These are phyloP conservation scores for Knoxia roxburghii DNA, from an alignment of 257 asterid genomes.

Conservation along the genomic window DNA sequence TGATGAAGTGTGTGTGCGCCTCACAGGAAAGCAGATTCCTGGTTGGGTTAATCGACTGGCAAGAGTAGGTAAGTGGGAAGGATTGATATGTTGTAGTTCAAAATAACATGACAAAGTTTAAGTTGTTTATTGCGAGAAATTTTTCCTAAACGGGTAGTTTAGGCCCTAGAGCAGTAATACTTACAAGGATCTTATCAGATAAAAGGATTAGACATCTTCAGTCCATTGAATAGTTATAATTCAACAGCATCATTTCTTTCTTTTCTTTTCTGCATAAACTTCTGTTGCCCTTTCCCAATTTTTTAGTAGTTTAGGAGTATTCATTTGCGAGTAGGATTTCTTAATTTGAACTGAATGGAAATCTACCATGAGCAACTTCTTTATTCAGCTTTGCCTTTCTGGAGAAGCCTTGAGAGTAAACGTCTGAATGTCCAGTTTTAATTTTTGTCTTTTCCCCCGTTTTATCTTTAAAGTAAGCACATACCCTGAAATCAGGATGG, in stretches of 20 bases:
- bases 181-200: not conserved
- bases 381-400: not conserved
- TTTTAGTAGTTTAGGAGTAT: not conserved
- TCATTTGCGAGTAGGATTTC: not conserved
- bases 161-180: not conserved
- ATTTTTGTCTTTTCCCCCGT: not conserved
- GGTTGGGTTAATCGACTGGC: constrained; percentile 96
- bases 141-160: not conserved
- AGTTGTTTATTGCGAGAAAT: not conserved
- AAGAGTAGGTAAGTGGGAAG: constrained; percentile 52
- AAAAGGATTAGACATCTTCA: not conserved
- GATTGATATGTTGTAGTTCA: constrained; percentile 7
- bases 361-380: not conserved
- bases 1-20: constrained; percentile 61
- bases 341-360: not conserved
- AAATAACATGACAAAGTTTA: constrained; percentile 4
- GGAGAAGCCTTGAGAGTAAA: not conserved
- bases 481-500: not conserved
- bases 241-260: not conserved
- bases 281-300: not conserved
- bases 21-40: constrained; percentile 81
- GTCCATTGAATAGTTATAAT: not conserved
- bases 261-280: no score
- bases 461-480: not conserved
- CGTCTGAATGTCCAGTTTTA: not conserved